phyloP scores from a whole-genome alignment of 2,329 filamentous ascomycete genomes.

The Blastomyces silverae region DNA sequence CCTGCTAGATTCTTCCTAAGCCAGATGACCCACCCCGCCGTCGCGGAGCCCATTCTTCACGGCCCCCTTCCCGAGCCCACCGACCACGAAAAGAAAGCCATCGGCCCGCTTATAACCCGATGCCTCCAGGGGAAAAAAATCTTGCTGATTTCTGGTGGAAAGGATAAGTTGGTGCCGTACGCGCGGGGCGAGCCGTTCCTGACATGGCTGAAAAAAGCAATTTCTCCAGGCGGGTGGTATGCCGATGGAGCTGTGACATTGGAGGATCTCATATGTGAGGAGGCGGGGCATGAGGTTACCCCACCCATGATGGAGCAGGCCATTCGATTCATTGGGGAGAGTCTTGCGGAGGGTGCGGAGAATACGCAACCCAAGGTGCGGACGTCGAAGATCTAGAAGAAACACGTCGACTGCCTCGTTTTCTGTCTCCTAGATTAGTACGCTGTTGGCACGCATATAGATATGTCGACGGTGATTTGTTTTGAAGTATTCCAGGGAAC shows the following conservation, averaged over 20 bases:
- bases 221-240: slow-evolving; percentile 42
- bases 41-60: slow-evolving; percentile 27
- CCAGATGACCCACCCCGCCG: slow-evolving; percentile 29
- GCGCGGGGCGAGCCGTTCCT: slow-evolving; percentile 51
- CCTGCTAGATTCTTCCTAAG: slow-evolving; percentile 68
- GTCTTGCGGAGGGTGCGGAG: slow-evolving; percentile 30
- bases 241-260: slow-evolving; percentile 48
- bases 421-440: not conserved
- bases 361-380: slow-evolving; percentile 3
- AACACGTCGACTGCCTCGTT: not conserved
- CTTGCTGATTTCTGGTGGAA: slow-evolving; percentile 48
- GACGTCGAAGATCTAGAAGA: slow-evolving; percentile 11
- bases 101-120: slow-evolving; percentile 40
- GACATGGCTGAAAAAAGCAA: slow-evolving; percentile 47
- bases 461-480: not conserved
- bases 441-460: not conserved
- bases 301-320: slow-evolving; percentile 51
- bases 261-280: slow-evolving; percentile 52
- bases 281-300: slow-evolving; percentile 54
- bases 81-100: slow-evolving; percentile 39
- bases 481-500: not conserved
- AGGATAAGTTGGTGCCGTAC: slow-evolving; percentile 57
- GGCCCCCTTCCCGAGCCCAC: slow-evolving; percentile 34
- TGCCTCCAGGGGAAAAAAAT: slow-evolving; percentile 49
- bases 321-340: slow-evolving; percentile 47